Evolutionary conservation across 2,329 filamentous ascomycete species (phyloP).

Genomic region (Talaromyces sp.): DNA sequence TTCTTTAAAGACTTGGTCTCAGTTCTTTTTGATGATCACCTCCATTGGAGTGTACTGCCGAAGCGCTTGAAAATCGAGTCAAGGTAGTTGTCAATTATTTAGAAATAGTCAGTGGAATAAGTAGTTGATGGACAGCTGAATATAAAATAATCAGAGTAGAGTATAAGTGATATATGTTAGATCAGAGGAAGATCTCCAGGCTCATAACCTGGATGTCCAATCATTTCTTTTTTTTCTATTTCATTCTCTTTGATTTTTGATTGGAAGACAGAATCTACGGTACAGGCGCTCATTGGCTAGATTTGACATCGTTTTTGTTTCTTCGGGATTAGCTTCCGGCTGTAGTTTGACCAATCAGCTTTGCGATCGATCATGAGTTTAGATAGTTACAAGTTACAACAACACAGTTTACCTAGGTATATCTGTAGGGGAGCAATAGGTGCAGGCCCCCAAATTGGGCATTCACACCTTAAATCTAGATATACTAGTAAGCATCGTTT

Average conservation of each 20-base stretch:
- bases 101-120: too few species aligned
- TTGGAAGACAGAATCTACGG: background rate
- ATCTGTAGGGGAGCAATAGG: too few species aligned
- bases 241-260: background rate
- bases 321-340: background rate
- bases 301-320: background rate
- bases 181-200: background rate
- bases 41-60: background rate
- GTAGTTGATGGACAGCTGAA: too few species aligned
- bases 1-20: background rate
- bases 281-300: background rate
- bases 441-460: too few species aligned
- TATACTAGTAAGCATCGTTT: too few species aligned
- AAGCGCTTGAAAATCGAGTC: background rate
- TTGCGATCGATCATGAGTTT: background rate
- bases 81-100: background rate
- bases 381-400: too few species aligned
- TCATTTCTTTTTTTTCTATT: background rate
- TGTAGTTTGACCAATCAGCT: background rate
- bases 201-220: background rate
- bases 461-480: too few species aligned
- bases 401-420: too few species aligned
- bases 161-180: background rate
- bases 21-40: background rate
- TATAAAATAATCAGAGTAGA: too few species aligned